These are phyloP conservation scores for Apiospora kogelbergensis DNA, from an alignment of 2,329 filamentous ascomycete species.

Conservation along the genomic window DNA sequence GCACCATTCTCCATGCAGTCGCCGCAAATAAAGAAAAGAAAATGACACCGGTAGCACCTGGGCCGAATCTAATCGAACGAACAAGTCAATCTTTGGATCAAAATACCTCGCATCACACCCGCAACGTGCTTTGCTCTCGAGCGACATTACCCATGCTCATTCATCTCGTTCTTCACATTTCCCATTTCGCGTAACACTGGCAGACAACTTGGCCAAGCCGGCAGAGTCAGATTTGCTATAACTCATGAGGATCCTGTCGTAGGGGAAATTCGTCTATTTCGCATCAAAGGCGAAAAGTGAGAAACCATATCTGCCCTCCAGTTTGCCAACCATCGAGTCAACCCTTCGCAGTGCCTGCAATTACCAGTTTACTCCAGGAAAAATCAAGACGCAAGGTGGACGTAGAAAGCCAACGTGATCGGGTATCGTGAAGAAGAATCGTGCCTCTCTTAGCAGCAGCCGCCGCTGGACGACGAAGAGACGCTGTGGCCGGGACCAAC, in stretches of 20 bases:
- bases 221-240: constrained; percentile 15
- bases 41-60: background rate
- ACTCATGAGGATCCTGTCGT: constrained; percentile 14
- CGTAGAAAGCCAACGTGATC: constrained; percentile 8
- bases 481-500: constrained; percentile 95
- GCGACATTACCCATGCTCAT: background rate
- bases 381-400: constrained; percentile 10
- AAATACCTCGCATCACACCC: background rate
- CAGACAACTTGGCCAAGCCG: constrained; percentile 10
- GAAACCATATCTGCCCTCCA: constrained; percentile 10
- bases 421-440: constrained; percentile 18
- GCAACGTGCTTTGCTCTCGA: background rate
- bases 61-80: background rate
- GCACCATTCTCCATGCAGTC: background rate
- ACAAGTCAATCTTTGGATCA: background rate
- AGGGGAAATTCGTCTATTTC: constrained; percentile 6
- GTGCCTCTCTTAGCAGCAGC: constrained; percentile 75
- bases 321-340: constrained; percentile 8
- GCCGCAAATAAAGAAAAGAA: background rate
- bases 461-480: constrained; percentile 78
- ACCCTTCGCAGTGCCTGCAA: constrained; percentile 10
- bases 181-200: constrained; percentile 9
- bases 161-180: constrained; percentile 5
- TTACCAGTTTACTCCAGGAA: constrained; percentile 9
- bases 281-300: constrained; percentile 9